Base-by-base conservation (phyloP, 179 eudicot species). In the Patellifolia procumbens region DNA sequence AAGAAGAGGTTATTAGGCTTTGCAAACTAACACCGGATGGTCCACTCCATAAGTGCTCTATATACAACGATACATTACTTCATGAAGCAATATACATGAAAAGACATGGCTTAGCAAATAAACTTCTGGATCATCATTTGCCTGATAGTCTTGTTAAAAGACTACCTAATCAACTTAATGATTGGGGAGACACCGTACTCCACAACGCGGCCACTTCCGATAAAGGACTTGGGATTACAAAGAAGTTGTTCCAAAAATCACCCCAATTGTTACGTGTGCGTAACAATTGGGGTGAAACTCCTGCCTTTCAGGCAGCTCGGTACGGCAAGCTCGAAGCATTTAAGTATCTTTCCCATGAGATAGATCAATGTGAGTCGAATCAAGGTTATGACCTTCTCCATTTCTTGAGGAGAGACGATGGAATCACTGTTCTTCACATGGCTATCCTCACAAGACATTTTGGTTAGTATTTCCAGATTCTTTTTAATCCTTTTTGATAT, bases 341-440 rank as follows among this genome's bases (percentile, higher is more conserved):
- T 34, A 39, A 45, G 60, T 62, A 19, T 22, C 56, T 74, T n/a
- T 17, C 72, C 1, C 8, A 24, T 5, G 70, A 74, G n/a, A 58
- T 74, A 2, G 49, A 62, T 63, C 48, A 62, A 13, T 74, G 77
- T 32, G 31, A 35, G 0, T 31, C 3, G 12, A 20, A 74, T 10
- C 12, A 12, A 45, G 70, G 32, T n/a, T 10, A 60, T 43, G 19
- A 19, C 9, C 76, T 10, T 6, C n/a, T 9, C 19, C 22, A 42
- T 10, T 59, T 76, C 59, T 68, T 58, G 32, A 67, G 59, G n/a
- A 76, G 79, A 6, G 31, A 58, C 8, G 79, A 76, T 20, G 32
- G 56, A 2, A 76, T 59, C 8, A 68, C 74, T 19, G 29, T 58
- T 58, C 79, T 76, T 45, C 79, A 76, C 8, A 76, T 76, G 74